phyloP scores from a whole-genome alignment of 371 early-diverging fungal genomes.

The Mortierella sp. region DNA sequence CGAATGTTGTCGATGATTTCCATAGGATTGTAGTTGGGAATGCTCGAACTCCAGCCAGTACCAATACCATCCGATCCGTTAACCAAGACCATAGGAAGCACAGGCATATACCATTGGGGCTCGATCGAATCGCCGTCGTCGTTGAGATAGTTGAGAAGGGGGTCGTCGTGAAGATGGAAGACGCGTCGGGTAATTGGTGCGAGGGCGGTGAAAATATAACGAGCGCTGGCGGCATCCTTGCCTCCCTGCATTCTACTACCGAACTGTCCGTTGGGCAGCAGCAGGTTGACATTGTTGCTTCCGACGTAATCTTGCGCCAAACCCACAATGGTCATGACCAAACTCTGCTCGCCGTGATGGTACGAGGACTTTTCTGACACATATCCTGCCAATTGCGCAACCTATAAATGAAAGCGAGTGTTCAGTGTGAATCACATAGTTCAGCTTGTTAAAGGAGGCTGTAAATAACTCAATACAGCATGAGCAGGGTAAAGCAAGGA shows the following conservation, averaged over 20 bases:
- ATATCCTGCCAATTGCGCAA: conserved; percentile 96
- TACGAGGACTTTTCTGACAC: conserved; percentile 96
- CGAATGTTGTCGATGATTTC: conserved; percentile 94
- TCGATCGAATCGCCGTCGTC: conserved; percentile 98
- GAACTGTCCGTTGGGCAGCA: conserved; percentile 97
- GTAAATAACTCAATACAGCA: neutral
- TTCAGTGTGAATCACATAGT: neutral
- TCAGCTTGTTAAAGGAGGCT: neutral
- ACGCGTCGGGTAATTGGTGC: conserved; percentile 85
- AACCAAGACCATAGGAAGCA: conserved; percentile 97
- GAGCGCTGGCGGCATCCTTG: conserved; percentile 97
- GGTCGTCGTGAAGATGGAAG: conserved; percentile 93
- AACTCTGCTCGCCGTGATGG: conserved; percentile 98
- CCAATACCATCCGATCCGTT: conserved; percentile 99
- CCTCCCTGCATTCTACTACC: conserved; percentile 98
- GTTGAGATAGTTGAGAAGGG: conserved; percentile 88
- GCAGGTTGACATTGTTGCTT: conserved; percentile 96
- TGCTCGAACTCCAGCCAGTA: conserved; percentile 93
- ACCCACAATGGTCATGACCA: conserved; percentile 94
- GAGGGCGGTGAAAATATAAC: conserved; percentile 97
- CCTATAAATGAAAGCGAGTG: conserved; percentile 36
- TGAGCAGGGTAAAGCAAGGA: neutral
- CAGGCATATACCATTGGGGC: conserved; percentile 98
- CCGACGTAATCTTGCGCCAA: conserved; percentile 99
- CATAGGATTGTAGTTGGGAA: conserved; percentile 93